phyloP scores from a whole-genome alignment of 768 basidiomycete genomes.

The Russula abietina region DNA sequence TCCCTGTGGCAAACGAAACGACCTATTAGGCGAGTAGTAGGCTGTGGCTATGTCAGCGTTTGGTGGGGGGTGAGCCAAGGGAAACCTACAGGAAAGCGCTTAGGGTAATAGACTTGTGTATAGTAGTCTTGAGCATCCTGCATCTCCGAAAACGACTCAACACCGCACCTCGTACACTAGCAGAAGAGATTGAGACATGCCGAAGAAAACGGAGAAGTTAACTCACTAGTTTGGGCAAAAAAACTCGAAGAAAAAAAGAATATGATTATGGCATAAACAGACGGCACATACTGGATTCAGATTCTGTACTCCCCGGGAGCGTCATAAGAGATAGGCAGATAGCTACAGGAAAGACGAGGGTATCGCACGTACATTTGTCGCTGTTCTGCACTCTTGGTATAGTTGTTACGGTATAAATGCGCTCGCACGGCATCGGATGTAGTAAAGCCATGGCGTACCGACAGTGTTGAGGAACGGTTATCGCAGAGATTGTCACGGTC shows the following conservation, averaged over 20 bases:
- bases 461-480: conserved; percentile 57
- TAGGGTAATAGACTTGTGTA: conserved; percentile 60
- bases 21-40: conserved; percentile 82
- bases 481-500: conserved; percentile 57
- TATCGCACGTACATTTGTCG: conserved; percentile 58
- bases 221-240: conserved; percentile 58
- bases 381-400: conserved; percentile 64
- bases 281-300: conserved; percentile 82
- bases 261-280: conserved; percentile 73
- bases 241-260: conserved; percentile 84
- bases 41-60: conserved; percentile 32
- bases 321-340: neutral
- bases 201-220: conserved; percentile 20
- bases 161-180: conserved; percentile 59
- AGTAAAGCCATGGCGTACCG: conserved; percentile 39
- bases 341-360: neutral
- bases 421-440: neutral
- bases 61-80: neutral
- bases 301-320: conserved; percentile 37
- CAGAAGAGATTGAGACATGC: conserved; percentile 27
- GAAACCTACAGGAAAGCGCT: conserved; percentile 79
- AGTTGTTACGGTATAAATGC: conserved; percentile 44
- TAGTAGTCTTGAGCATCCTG: neutral
- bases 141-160: neutral
- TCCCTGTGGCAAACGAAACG: conserved; percentile 57